phyloP scores from a whole-genome alignment of 352 stramenopile species.

The Phytophthora vignae region DNA sequence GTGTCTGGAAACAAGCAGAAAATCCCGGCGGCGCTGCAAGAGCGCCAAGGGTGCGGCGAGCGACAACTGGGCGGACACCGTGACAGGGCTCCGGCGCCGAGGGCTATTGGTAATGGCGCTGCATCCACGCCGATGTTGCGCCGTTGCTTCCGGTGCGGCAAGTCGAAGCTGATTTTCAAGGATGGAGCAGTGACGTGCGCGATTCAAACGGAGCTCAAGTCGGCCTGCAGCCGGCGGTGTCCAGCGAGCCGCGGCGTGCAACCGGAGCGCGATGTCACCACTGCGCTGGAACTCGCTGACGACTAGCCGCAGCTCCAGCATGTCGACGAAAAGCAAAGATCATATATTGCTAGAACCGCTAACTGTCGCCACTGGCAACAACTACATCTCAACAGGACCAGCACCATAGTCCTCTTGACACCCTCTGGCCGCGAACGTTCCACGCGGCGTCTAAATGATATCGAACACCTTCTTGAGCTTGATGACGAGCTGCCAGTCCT shows the following conservation, averaged over 20 bases:
- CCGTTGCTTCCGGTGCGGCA: conserved; percentile 22
- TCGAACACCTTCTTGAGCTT: conserved; percentile 99
- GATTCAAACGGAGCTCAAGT: conserved; percentile 6
- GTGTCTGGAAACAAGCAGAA: conserved; percentile 14
- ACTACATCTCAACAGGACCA: conserved; percentile 24
- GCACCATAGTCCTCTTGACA: conserved; percentile 8
- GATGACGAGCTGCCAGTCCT: conserved; percentile 98
- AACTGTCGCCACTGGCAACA: conserved; percentile 21
- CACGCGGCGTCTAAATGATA: conserved; percentile 91
- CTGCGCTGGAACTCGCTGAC: conserved; percentile 12
- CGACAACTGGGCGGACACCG: background rate
- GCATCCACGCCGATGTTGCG: conserved; percentile 4
- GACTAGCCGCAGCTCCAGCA: conserved; percentile 23
- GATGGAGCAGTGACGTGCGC: conserved; percentile 18
- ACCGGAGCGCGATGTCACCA: conserved; percentile 11
- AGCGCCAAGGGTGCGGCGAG: conserved; percentile 1
- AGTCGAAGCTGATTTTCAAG: conserved; percentile 13
- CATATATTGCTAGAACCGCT: conserved; percentile 35
- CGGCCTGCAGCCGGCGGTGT: background rate
- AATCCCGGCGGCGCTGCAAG: conserved; percentile 7
- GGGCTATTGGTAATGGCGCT: conserved; percentile 20
- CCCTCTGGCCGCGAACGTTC: conserved; percentile 22
- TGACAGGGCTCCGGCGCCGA: background rate
- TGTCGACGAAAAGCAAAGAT: conserved; percentile 34
- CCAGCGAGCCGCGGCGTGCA: conserved; percentile 5